Percentiles rank a stretch among this genome's conserved stretches.
Evolutionary conservation across 2,329 filamentous ascomycete genomes (phyloP).

Genomic region (Didymella pomorum): DNA sequence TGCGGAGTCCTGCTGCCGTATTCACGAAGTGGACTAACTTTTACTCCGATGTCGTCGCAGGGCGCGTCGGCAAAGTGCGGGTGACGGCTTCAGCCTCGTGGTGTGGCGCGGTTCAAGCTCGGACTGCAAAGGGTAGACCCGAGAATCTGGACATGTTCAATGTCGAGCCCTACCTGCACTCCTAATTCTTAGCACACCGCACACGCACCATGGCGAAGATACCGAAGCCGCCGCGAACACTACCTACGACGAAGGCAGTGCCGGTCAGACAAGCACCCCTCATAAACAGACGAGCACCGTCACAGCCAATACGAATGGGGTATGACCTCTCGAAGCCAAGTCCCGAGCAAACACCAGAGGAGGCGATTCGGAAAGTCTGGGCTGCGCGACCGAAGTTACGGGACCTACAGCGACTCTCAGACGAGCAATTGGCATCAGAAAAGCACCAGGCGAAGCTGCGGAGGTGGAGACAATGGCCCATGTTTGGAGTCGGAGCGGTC

Average conservation of each 20-base stretch:
- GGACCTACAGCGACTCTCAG: constrained; percentile 38
- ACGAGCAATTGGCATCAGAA: constrained; percentile 38
- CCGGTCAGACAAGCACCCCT: constrained; percentile 31
- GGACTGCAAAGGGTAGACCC: constrained; percentile 5
- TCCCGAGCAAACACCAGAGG: constrained; percentile 27
- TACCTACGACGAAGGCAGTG: constrained; percentile 32
- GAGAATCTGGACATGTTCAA: constrained; percentile 15
- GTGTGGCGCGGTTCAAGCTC: constrained; percentile 13
- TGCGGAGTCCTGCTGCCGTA: constrained; percentile 18
- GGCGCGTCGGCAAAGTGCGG: constrained; percentile 35
- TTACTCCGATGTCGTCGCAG: constrained; percentile 42
- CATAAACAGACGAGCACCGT: constrained; percentile 28
- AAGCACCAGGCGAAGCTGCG: constrained; percentile 39
- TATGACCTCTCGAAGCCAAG: constrained; percentile 24
- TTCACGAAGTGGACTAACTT: constrained; percentile 15
- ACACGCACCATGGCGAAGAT: constrained; percentile 44
- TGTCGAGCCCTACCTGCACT: constrained; percentile 3
- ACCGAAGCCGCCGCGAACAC: constrained; percentile 37
- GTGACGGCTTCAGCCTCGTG: constrained; percentile 23
- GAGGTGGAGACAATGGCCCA: constrained; percentile 43
- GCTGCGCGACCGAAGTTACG: constrained; percentile 34
- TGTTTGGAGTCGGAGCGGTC: constrained; percentile 44
- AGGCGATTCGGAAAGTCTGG: constrained; percentile 36
- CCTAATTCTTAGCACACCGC: background rate
- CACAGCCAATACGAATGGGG: constrained; percentile 21